These are phyloP conservation scores for Plenodomus biglobosus DNA, from an alignment of 2,329 filamentous ascomycete genomes.

Conservation along the genomic window DNA sequence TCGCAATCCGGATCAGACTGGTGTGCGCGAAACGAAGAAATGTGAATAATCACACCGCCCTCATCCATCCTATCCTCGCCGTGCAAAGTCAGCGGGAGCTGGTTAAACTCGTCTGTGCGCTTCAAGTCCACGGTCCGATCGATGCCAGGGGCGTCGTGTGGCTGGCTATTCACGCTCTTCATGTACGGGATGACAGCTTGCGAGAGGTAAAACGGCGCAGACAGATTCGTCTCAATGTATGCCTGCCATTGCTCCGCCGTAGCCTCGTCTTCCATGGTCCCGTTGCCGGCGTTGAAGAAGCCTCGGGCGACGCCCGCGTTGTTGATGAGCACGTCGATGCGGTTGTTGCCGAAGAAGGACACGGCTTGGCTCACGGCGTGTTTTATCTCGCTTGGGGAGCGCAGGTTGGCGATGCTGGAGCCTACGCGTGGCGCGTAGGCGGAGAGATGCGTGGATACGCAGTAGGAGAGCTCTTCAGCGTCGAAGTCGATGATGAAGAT, in stretches of 20 bases:
- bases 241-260: constrained; percentile 28
- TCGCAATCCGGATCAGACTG: constrained; percentile 55
- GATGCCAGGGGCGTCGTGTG: constrained; percentile 12
- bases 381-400: constrained; percentile 30
- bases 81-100: constrained; percentile 21
- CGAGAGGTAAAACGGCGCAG: constrained; percentile 25
- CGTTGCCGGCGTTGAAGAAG: constrained; percentile 26
- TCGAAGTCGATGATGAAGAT: constrained; percentile 51
- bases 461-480: constrained; percentile 39
- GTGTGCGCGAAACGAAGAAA: constrained; percentile 53
- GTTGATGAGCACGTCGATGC: constrained; percentile 36
- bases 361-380: constrained; percentile 40
- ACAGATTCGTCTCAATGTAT: constrained; percentile 26
- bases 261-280: constrained; percentile 26
- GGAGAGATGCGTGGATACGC: constrained; percentile 33
- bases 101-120: constrained; percentile 22
- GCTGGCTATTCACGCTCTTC: constrained; percentile 21
- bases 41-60: constrained; percentile 45
- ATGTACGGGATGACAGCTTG: constrained; percentile 27
- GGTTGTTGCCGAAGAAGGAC: constrained; percentile 39
- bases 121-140: constrained; percentile 22
- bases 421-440: constrained; percentile 30
- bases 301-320: constrained; percentile 31
- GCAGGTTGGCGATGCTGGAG: constrained; percentile 43
- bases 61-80: constrained; percentile 26